Percentiles rank a stretch among this genome's conserved stretches.
Evolutionary conservation across 2,329 filamentous ascomycete genomes (phyloP).

Genomic region (Diaporthe ampelina): DNA sequence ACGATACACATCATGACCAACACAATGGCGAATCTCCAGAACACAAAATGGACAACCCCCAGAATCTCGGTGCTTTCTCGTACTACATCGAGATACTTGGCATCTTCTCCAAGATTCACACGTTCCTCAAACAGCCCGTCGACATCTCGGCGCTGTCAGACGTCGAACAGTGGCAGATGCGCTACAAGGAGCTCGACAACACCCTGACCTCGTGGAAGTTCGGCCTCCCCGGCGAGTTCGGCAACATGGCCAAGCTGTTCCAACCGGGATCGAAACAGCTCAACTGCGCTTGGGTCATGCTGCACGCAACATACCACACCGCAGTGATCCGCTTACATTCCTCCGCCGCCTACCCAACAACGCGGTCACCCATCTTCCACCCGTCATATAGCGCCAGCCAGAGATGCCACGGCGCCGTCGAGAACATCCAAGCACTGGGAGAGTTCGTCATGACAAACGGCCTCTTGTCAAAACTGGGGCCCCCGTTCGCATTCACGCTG

Average conservation of each 20-base stretch:
- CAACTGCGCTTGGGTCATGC: conserved; percentile 89
- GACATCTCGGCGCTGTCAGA: conserved; percentile 88
- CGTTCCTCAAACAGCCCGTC: conserved; percentile 89
- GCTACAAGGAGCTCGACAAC: conserved; percentile 87
- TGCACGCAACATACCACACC: conserved; percentile 91
- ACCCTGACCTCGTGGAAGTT: conserved; percentile 88
- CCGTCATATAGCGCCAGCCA: conserved; percentile 89
- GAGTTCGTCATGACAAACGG: conserved; percentile 82
- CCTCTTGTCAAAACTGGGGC: conserved; percentile 84
- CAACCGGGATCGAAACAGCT: conserved; percentile 77
- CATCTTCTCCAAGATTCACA: conserved; percentile 88
- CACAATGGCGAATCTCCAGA: conserved; percentile 59
- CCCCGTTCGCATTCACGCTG: conserved; percentile 90
- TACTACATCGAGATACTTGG: conserved; percentile 93
- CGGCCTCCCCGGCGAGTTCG: conserved; percentile 84
- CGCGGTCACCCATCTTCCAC: conserved; percentile 88
- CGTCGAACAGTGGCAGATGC: conserved; percentile 90
- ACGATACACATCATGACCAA: conserved; percentile 38
- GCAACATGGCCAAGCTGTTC: conserved; percentile 85
- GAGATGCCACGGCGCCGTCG: conserved; percentile 84
- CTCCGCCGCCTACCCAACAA: conserved; percentile 92
- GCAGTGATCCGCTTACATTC: conserved; percentile 92
- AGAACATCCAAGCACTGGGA: conserved; percentile 83
- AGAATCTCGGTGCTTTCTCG: conserved; percentile 88
- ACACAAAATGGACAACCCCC: conserved; percentile 76